phyloP scores from a whole-genome alignment of 164 flowering plant species.

The Taxillus chinensis region DNA sequence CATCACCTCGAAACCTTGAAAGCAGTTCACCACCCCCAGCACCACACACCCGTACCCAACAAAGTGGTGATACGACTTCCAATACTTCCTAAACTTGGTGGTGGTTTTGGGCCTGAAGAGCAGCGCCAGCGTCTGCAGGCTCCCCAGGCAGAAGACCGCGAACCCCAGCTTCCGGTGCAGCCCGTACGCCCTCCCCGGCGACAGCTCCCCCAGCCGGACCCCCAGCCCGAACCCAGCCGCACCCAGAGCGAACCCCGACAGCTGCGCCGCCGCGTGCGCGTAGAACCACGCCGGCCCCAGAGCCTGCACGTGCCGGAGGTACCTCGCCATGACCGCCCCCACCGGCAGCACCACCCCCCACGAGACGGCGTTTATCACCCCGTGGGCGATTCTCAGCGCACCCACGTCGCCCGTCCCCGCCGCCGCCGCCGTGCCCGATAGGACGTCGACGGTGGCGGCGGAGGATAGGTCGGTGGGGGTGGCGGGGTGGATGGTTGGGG shows the following conservation, averaged over 20 bases:
- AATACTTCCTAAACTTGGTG: slow-evolving; percentile 73
- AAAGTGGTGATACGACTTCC: slow-evolving; percentile 97
- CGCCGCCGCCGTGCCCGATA: slow-evolving; percentile 31
- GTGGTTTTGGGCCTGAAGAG: slow-evolving; percentile 78
- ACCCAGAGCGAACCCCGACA: slow-evolving; percentile 49
- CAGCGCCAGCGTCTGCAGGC: slow-evolving; percentile 72
- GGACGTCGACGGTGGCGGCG: slow-evolving; percentile 46
- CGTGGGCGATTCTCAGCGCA: slow-evolving; percentile 45
- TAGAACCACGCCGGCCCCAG: slow-evolving; percentile 82
- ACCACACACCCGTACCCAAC: slow-evolving; percentile 94
- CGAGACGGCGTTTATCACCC: slow-evolving; percentile 49
- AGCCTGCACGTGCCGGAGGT: slow-evolving; percentile 57
- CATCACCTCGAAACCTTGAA: slow-evolving; percentile 82
- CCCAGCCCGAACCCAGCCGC: slow-evolving; percentile 70
- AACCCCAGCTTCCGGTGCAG: slow-evolving; percentile 78
- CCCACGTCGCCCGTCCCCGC: slow-evolving; percentile 15
- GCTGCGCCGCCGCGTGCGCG: slow-evolving; percentile 61
- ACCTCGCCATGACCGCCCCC: slow-evolving; percentile 69
- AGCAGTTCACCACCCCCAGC: slow-evolving; percentile 77
- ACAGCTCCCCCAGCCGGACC: slow-evolving; percentile 52
- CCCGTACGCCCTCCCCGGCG: slow-evolving; percentile 60
- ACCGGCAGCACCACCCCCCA: slow-evolving; percentile 82
- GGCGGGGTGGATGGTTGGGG: slow-evolving; percentile 90
- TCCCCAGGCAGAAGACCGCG: slow-evolving; percentile 54
- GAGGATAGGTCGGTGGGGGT: slow-evolving; percentile 65